These are phyloP conservation scores for Marvania coccoides DNA, from an alignment of 139 green algal genomes.

Conservation along the genomic window DNA sequence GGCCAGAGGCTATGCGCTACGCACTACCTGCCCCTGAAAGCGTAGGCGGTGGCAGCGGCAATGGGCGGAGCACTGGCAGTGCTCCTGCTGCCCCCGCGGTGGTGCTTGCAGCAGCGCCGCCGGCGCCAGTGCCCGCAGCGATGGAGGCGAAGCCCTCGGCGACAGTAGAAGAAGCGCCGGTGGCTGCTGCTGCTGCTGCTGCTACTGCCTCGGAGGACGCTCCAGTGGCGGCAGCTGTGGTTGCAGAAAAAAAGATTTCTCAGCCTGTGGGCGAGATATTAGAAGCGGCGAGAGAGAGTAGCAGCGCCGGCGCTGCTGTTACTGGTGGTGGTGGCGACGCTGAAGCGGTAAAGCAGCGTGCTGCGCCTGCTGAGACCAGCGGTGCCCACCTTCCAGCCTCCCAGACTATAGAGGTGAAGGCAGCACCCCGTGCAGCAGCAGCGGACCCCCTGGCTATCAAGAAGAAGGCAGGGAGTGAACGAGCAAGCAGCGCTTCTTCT, in stretches of 20 bases:
- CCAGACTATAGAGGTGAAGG: neutral
- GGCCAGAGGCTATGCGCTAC: constrained; percentile 39
- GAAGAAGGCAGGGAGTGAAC: neutral
- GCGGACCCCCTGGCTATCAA: neutral
- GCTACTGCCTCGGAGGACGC: neutral
- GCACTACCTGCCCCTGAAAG: constrained; percentile 52
- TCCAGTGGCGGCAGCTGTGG: neutral
- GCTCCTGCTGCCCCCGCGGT: neutral
- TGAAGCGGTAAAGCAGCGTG: too few species aligned
- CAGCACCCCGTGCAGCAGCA: neutral
- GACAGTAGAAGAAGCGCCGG: neutral
- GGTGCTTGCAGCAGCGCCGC: neutral
- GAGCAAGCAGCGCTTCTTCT: neutral
- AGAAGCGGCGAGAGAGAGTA: too few species aligned
- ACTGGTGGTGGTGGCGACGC: too few species aligned
- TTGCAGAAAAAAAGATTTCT: too few species aligned
- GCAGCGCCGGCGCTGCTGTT: too few species aligned
- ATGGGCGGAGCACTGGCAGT: neutral
- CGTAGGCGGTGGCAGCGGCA: neutral
- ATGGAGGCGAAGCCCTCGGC: neutral
- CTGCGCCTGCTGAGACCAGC: too few species aligned
- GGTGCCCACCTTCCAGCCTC: too few species aligned
- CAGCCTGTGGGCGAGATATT: too few species aligned
- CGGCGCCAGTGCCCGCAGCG: neutral
- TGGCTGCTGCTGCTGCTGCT: neutral